Percentiles rank a stretch among this genome's conserved stretches.
phyloP scores from a whole-genome alignment of 116 monocot genomes.

The Thalassia testudinum region DNA sequence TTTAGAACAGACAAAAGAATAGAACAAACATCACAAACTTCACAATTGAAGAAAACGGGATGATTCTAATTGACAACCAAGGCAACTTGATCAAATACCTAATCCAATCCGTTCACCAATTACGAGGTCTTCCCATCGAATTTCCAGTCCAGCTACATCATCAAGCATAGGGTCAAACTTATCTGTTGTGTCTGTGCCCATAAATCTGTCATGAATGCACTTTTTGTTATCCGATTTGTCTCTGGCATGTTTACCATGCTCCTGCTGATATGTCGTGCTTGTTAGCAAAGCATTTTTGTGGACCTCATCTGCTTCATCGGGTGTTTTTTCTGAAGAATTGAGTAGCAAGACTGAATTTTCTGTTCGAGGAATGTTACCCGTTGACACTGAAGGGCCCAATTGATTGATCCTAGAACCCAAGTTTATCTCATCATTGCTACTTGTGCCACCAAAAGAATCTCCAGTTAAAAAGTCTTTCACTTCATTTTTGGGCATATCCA shows the following conservation, averaged over 20 bases:
- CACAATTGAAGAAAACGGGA: neutral
- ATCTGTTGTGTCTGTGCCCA: slow-evolving; percentile 20
- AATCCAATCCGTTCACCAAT: slow-evolving; percentile 99
- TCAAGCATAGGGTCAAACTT: slow-evolving; percentile 83
- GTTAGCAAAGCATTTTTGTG: slow-evolving; percentile 9
- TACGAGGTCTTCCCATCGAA: slow-evolving; percentile 88
- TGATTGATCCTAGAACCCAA: slow-evolving; percentile 13
- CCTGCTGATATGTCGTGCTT: slow-evolving; percentile 12
- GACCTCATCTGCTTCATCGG: slow-evolving; percentile 1
- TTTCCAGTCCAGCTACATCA: slow-evolving; percentile 89
- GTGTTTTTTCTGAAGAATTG: slow-evolving; percentile 16
- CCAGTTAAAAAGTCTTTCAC: slow-evolving; percentile 5
- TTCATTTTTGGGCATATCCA: slow-evolving; percentile 3
- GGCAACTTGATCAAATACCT: slow-evolving; percentile 32
- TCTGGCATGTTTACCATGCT: slow-evolving; percentile 17
- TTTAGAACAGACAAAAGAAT: no score
- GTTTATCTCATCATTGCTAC: slow-evolving; percentile 13
- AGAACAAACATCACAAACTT: no score
- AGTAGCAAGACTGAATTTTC: slow-evolving; percentile 3
- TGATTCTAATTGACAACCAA: neutral
- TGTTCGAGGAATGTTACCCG: slow-evolving; percentile 10
- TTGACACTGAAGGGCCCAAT: slow-evolving; percentile 6
- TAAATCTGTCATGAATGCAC: slow-evolving; percentile 25
- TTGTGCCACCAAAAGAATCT: slow-evolving; percentile 3
- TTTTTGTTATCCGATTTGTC: slow-evolving; percentile 34